A percentile compares a stretch with the other conserved stretches of the same genome.
Conservation (phyloP, 2,329 filamentous ascomycete species). For the Colletotrichum neosansevieriae region DNA sequence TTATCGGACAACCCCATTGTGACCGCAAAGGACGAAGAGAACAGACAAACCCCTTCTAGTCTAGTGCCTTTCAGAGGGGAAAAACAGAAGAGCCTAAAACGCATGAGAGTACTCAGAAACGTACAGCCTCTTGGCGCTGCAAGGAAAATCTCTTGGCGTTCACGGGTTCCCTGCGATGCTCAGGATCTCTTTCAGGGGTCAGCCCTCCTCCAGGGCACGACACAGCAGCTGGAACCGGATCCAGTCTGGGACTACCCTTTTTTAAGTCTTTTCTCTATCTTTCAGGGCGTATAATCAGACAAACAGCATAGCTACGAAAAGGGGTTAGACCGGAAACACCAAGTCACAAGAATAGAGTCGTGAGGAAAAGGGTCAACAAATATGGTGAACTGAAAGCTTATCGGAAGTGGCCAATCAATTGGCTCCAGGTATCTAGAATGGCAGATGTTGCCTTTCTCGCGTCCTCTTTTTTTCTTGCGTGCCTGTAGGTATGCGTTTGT, state of each 20-base stretch:
- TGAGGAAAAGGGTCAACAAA: background rate
- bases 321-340: constrained; percentile 7
- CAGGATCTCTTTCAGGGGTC: constrained; percentile 10
- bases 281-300: constrained; percentile 15
- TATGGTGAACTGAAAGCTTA: background rate
- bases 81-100: background rate
- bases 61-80: background rate
- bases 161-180: background rate
- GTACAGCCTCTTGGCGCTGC: constrained; percentile 20
- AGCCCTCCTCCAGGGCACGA: constrained; percentile 1
- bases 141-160: constrained; percentile 15
- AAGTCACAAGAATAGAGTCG: constrained; percentile 9
- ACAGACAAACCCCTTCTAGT: background rate
- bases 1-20: background rate
- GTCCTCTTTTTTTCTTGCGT: background rate
- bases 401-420: constrained; percentile 10
- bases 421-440: constrained; percentile 31
- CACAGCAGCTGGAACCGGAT: constrained; percentile 31
- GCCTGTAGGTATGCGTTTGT: background rate
- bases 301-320: background rate
- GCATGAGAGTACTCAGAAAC: constrained; percentile 2
- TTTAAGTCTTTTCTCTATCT: background rate
- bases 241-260: constrained; percentile 10
- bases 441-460: background rate
- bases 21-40: background rate